These are phyloP conservation scores for Blastocystis sp. DNA, from an alignment of 352 stramenopile species.

Conservation along the genomic window DNA sequence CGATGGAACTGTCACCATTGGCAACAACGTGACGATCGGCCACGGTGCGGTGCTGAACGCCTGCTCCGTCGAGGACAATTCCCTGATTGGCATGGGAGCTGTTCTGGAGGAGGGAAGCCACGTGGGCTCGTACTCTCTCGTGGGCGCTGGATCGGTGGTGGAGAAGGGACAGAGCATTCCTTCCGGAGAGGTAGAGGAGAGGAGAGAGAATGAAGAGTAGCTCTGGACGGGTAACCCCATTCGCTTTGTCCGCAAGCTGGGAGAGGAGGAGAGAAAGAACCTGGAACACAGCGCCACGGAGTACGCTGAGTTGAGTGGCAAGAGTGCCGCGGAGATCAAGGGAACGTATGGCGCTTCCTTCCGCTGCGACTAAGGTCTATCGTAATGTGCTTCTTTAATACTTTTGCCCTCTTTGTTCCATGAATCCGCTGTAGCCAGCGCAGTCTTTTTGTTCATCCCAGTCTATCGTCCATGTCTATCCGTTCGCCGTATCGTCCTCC, in stretches of 20 bases:
- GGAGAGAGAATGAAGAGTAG: neutral
- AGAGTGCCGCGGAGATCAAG: constrained; percentile 65
- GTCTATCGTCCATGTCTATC: neutral
- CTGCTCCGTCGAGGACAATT: constrained; percentile 90
- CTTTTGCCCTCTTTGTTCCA: constrained; percentile 41
- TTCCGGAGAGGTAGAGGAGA: constrained; percentile 78
- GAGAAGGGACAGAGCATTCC: constrained; percentile 82
- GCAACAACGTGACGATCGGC: constrained; percentile 89
- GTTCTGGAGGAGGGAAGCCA: constrained; percentile 87
- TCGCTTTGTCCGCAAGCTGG: constrained; percentile 55
- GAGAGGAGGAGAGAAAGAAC: constrained; percentile 45
- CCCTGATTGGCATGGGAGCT: constrained; percentile 90
- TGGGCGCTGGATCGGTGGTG: constrained; percentile 90
- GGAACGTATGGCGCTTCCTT: constrained; percentile 47
- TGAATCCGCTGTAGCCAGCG: neutral
- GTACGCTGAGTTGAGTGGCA: constrained; percentile 41
- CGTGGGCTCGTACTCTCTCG: constrained; percentile 87
- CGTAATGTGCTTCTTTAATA: constrained; percentile 60
- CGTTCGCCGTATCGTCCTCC: neutral
- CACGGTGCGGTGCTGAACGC: constrained; percentile 91
- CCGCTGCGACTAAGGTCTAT: constrained; percentile 62
- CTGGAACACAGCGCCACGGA: constrained; percentile 60
- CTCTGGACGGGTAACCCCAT: constrained; percentile 66
- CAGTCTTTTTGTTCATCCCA: neutral
- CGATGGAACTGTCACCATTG: constrained; percentile 81